These are phyloP conservation scores for Nitzschia palea DNA, from an alignment of 108 stramenopile genomes.

Conservation along the genomic window DNA sequence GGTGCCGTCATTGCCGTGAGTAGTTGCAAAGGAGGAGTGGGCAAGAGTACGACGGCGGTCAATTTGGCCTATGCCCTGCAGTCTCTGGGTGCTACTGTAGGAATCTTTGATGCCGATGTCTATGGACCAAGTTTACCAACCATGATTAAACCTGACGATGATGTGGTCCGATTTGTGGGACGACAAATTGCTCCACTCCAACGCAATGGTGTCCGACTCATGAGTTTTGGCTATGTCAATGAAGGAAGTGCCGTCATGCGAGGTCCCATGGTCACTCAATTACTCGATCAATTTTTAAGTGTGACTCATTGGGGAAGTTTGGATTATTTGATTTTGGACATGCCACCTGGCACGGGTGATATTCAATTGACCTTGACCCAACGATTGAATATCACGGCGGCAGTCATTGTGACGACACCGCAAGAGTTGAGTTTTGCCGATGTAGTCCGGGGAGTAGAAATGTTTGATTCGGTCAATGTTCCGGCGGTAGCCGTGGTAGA, in stretches of 20 bases:
- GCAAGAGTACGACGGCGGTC: constrained; percentile 95
- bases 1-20: constrained; percentile 80
- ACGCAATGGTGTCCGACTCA: constrained; percentile 80
- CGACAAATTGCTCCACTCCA: constrained; percentile 77
- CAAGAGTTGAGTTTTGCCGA: constrained; percentile 94
- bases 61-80: constrained; percentile 94
- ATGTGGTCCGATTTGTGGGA: constrained; percentile 74
- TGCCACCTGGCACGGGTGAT: constrained; percentile 99
- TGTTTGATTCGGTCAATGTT: constrained; percentile 94
- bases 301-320: constrained; percentile 96
- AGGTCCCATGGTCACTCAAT: constrained; percentile 88
- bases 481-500: constrained; percentile 97
- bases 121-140: constrained; percentile 93
- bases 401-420: constrained; percentile 98
- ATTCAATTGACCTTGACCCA: constrained; percentile 96
- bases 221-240: constrained; percentile 90
- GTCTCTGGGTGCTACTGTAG: constrained; percentile 75
- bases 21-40: constrained; percentile 95
- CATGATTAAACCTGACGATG: constrained; percentile 80
- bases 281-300: constrained; percentile 91
- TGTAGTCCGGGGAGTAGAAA: constrained; percentile 94
- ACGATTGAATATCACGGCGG: constrained; percentile 87
- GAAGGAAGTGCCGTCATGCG: constrained; percentile 87
- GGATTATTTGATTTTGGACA: constrained; percentile 96
- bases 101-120: constrained; percentile 96